Evolutionary conservation across 352 stramenopile species (phyloP), one percentile per base, ranked within the genome.

Genomic region (Pythium rhizo-oryzae): DNA sequence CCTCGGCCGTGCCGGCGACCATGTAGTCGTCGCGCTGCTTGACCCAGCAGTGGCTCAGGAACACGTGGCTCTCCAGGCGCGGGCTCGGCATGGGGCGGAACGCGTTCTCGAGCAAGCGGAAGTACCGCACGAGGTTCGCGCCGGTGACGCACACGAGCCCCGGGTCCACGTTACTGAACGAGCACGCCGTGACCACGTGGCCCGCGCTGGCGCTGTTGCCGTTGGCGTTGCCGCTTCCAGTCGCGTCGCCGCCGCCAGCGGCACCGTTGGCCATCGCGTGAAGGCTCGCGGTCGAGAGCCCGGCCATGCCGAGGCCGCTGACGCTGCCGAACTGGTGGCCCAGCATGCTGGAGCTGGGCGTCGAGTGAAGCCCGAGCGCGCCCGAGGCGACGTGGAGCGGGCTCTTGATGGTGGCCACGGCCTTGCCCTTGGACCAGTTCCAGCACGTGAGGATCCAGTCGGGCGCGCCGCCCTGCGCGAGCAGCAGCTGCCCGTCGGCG

Each of bases 401-500:
- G 24, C 78, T 78, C 73, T 93, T 92, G 59, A 93, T 82, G 51
- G 73, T 89, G 25, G 85, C 87, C 1, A 96, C 76, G 0, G 91
- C 76, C 65, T 97, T 97, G 49, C 88, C 93, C 63, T 97, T 97
- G 51, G 91, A 87, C 92, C 91, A 98, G 70, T 97, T 95, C 92
- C 92, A 98, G 63, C 87, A 89, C 50, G 92, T 92, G 33, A 98
- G 78, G 47, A 88, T 93, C 90, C 89, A 96, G 72, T 96, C 87
- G 6, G 89, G 88, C 1, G 79, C 76, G 8, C 88, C 91, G 46
- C 89, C 87, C 57, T 98, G 89, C 2, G 92, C 92, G 8, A 98
- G 69, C n/a, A 98, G 74, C 18, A 97, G 71, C 76, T 97, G 85
- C 21, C 93, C 95, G 70, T 98, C 92, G 25, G 87, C 82, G 44